phyloP scores from a whole-genome alignment of 768 basidiomycete species.

The Nidularia sp. region DNA sequence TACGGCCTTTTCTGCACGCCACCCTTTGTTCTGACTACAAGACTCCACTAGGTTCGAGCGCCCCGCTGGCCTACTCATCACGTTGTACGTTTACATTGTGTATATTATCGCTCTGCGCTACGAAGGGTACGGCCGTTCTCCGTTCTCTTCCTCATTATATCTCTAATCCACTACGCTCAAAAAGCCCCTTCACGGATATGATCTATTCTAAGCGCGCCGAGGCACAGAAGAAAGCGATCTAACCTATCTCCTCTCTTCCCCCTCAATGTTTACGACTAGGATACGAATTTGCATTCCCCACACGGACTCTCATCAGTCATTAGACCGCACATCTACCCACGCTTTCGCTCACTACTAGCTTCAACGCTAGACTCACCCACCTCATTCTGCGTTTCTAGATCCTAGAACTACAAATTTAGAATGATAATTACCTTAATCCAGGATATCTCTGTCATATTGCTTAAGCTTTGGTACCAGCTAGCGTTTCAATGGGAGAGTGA shows the following conservation, averaged over 20 bases:
- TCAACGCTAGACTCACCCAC: conserved; percentile 16
- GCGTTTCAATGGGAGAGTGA: no score
- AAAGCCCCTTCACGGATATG: conserved; percentile 76
- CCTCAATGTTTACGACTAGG: neutral
- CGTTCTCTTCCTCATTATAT: conserved; percentile 1
- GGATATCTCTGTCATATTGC: neutral
- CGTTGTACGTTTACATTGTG: conserved; percentile 76
- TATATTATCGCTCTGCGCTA: conserved; percentile 82
- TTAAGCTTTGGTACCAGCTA: no score
- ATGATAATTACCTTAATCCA: neutral
- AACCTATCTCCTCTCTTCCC: conserved; percentile 1
- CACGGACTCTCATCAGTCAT: conserved; percentile 3
- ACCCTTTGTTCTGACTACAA: neutral
- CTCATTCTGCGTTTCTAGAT: neutral
- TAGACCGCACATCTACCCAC: neutral
- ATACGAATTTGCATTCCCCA: neutral
- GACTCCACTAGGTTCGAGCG: conserved; percentile 63
- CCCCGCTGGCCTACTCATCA: conserved; percentile 79
- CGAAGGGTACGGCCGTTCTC: conserved; percentile 69
- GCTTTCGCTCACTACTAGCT: conserved; percentile 7
- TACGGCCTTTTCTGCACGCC: neutral
- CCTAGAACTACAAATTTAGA: neutral
- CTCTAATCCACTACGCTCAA: neutral
- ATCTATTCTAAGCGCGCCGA: conserved; percentile 64
- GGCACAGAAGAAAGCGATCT: conserved; percentile 18